Base-by-base conservation (phyloP, 768 basidiomycete genomes). In the Pseudohyphozyma bogoriensis region DNA sequence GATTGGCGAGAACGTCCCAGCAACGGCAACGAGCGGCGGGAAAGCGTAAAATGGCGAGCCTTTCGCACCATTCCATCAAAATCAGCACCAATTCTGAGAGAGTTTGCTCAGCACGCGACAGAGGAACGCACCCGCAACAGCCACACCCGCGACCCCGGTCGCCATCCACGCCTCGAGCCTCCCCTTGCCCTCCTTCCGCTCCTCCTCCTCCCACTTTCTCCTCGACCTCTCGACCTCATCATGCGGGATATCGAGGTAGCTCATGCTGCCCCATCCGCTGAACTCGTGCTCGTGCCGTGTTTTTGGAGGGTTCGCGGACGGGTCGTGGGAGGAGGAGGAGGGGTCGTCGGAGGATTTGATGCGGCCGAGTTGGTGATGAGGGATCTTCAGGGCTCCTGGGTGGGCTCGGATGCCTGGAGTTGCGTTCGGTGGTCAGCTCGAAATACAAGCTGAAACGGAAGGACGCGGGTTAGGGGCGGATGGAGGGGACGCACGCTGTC, bases 1-100 rank as follows among this genome's bases (percentile, higher is more conserved):
- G 44, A 87, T 79, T 0, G 85, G 85, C 2, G 85, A 85, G 68
- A 82, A 85, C n/a, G 86, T 76, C 24, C 81, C 79, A 4, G 80
- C 77, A 24, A 82, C 79, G 0, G 77, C 79, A 26, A 83, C 79
- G 1, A 86, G 81, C 1, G 80, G 82, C 20, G 85, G 85, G 29
- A 86, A 72, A 13, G 85, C 79, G 61, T 86, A 85, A 64, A 84
- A 85, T 2, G 81, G 82, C 2, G 29, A 31, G 16, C 47, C 47
- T 18, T 83, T 82, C 12, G 73, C 0, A 83, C 83, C 64, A 81
- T 82, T 0, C 82, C 85, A 6, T 79, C 78, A 10, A 73, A 68
- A 2, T 66, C 68, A 26, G 68, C 68, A n/a, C 68, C 72, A 3
- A 64, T 47, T 65, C 81, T 83, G 18, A 20, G 8, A 8, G 18